Conservation (phyloP, 805 yeast species). For the Suhomyces sp. region DNA sequence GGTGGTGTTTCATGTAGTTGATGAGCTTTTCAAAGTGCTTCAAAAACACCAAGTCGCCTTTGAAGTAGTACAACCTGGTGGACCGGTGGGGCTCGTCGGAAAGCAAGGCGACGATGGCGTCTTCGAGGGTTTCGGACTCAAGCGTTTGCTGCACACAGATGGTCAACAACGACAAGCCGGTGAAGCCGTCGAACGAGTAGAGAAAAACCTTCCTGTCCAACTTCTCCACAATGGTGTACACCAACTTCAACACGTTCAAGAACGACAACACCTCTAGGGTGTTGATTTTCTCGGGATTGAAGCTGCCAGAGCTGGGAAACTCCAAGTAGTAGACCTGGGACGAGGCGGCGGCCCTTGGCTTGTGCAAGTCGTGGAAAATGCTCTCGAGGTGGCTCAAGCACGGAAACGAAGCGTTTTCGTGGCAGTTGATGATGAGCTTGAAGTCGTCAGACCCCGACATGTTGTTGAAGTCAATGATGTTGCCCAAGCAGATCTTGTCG, state of each 20-base stretch:
- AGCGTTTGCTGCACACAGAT: constrained; percentile 14
- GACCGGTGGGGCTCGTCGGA: not conserved
- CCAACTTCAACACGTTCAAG: constrained; percentile 29
- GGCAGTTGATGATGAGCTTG: constrained; percentile 18
- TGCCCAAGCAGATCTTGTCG: constrained; percentile 30
- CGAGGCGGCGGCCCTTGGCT: not conserved
- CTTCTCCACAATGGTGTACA: constrained; percentile 18
- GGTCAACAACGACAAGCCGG: constrained; percentile 30
- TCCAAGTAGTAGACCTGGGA: constrained; percentile 23
- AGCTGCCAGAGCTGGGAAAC: constrained; percentile 31
- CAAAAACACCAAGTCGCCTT: constrained; percentile 27
- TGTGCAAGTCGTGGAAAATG: constrained; percentile 10
- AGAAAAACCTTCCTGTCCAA: constrained; percentile 23
- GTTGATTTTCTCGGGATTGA: constrained; percentile 18
- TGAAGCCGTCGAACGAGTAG: constrained; percentile 38
- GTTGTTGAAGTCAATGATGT: constrained; percentile 26
- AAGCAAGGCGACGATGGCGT: constrained; percentile 20
- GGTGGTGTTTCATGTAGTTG: constrained; percentile 19
- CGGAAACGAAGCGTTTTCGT: constrained; percentile 19
- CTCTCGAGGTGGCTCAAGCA: constrained; percentile 9
- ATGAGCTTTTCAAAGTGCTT: constrained; percentile 30
- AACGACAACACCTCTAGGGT: constrained; percentile 23
- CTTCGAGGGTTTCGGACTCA: constrained; percentile 19
- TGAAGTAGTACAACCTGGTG: constrained; percentile 28
- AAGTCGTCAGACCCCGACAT: constrained; percentile 10